Evolutionary conservation across 2,329 filamentous ascomycete species (phyloP).

Genomic region (Mariannaea sp.): DNA sequence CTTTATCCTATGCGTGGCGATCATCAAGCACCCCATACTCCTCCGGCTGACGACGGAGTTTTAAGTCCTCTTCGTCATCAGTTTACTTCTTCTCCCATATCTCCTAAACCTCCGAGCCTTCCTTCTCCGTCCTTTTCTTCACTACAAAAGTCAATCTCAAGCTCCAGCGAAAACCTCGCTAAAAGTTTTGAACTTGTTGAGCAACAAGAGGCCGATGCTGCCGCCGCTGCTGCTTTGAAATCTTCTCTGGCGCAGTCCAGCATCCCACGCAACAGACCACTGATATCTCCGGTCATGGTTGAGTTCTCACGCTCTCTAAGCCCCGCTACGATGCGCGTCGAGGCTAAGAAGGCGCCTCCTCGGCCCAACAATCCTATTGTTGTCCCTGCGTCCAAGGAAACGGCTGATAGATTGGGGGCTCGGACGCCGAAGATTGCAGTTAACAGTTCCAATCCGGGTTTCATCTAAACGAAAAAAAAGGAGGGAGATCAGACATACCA

Average conservation of each 20-base stretch:
- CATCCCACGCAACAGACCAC: conserved; percentile 24
- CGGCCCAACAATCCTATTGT: conserved; percentile 38
- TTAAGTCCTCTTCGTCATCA: conserved; percentile 25
- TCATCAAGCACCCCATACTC: conserved; percentile 12
- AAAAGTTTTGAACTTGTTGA: conserved; percentile 40
- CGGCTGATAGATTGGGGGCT: conserved; percentile 11
- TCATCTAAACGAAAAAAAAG: conserved; percentile 23
- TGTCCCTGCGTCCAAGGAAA: conserved; percentile 31
- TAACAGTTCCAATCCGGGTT: conserved; percentile 34
- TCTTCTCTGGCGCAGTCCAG: not conserved
- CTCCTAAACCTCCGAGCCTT: conserved; percentile 39
- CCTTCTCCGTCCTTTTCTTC: conserved; percentile 46
- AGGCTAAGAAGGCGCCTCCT: conserved; percentile 42
- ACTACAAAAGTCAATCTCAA: conserved; percentile 43
- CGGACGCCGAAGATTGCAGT: conserved; percentile 32
- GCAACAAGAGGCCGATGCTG: not conserved
- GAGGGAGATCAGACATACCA: too few species aligned
- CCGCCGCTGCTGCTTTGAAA: not conserved
- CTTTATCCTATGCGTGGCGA: conserved; percentile 37
- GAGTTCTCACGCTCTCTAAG: conserved; percentile 34
- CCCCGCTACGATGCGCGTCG: conserved; percentile 33
- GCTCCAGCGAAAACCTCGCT: conserved; percentile 40
- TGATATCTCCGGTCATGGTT: conserved; percentile 41
- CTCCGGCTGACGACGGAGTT: conserved; percentile 20
- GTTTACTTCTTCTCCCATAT: conserved; percentile 38